Percentiles rank a stretch among this genome's conserved stretches.
Evolutionary conservation across 2,329 filamentous ascomycete species (phyloP).

Genomic region (Nothomitra cinnamomea): DNA sequence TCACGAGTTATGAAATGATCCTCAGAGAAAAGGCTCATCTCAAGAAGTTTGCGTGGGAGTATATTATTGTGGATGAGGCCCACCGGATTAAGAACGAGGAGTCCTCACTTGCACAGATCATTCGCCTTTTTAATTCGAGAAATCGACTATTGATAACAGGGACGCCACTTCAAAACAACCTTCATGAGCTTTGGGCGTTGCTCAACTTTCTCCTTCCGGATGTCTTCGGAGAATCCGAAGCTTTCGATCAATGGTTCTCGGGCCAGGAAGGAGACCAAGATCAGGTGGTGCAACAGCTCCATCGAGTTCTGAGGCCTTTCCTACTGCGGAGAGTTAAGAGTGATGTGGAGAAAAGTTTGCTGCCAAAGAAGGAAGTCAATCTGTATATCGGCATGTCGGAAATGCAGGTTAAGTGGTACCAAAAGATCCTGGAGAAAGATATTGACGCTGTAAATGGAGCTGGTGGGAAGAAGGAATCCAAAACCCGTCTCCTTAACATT

Average conservation of each 20-base stretch:
- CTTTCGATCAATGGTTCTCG: slow-evolving; percentile 97
- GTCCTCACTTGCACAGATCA: slow-evolving; percentile 89
- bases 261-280: slow-evolving; percentile 82
- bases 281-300: slow-evolving; percentile 86
- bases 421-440: slow-evolving; percentile 97
- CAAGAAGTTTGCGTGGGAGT: slow-evolving; percentile 98
- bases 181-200: slow-evolving; percentile 94
- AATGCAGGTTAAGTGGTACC: slow-evolving; percentile 98
- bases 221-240: slow-evolving; percentile 90
- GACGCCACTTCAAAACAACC: slow-evolving; percentile 91
- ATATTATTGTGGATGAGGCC: slow-evolving; percentile 97
- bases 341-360: slow-evolving; percentile 91
- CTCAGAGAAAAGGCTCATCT: slow-evolving; percentile 84
- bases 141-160: slow-evolving; percentile 93
- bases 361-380: slow-evolving; percentile 96
- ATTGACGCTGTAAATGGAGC: slow-evolving; percentile 97
- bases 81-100: slow-evolving; percentile 99
- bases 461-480: slow-evolving; percentile 90
- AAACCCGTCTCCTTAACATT: slow-evolving; percentile 91
- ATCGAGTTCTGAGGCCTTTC: slow-evolving; percentile 84
- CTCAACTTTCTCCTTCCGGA: slow-evolving; percentile 97
- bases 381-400: slow-evolving; percentile 96
- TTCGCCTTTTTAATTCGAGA: slow-evolving; percentile 86
- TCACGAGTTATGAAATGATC: slow-evolving; percentile 99
- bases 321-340: slow-evolving; percentile 89